These are phyloP conservation scores for Nicotiana rustica DNA, from an alignment of 305 asterid genomes.

Conservation along the genomic window DNA sequence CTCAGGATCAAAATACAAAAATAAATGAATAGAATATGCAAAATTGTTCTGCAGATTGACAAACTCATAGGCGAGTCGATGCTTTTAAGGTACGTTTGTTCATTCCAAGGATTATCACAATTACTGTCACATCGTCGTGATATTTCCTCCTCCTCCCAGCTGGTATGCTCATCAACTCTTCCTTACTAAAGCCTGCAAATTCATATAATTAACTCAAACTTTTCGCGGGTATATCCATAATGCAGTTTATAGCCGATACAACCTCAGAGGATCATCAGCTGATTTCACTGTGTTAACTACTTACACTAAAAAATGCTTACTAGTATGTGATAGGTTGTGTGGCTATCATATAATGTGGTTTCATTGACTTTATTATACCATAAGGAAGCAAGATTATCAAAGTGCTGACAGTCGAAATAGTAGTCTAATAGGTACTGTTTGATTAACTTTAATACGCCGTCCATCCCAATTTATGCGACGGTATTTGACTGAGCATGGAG, in stretches of 20 bases:
- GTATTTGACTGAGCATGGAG: no score
- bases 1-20: not conserved
- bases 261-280: slow-evolving; percentile 17
- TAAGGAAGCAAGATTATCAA: slow-evolving; percentile 1
- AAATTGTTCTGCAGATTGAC: slow-evolving; percentile 25
- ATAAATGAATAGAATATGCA: not conserved
- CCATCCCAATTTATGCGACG: no score
- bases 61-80: slow-evolving; percentile 63
- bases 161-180: slow-evolving; percentile 83
- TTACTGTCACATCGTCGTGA: slow-evolving; percentile 88
- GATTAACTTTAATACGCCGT: not conserved
- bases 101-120: slow-evolving; percentile 76
- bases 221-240: not conserved
- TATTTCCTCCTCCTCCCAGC: slow-evolving; percentile 88
- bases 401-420: slow-evolving; percentile 28
- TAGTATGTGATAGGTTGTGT: not conserved
- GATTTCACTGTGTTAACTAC: slow-evolving; percentile 24
- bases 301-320: not conserved
- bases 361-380: not conserved
- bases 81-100: slow-evolving; percentile 86
- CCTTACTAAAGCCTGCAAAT: slow-evolving; percentile 73
- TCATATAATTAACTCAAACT: not conserved
- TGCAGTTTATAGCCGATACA: not conserved
- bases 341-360: not conserved
- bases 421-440: not conserved